Conservation (phyloP, 768 basidiomycete genomes). For the Leccinum sublutescens region DNA sequence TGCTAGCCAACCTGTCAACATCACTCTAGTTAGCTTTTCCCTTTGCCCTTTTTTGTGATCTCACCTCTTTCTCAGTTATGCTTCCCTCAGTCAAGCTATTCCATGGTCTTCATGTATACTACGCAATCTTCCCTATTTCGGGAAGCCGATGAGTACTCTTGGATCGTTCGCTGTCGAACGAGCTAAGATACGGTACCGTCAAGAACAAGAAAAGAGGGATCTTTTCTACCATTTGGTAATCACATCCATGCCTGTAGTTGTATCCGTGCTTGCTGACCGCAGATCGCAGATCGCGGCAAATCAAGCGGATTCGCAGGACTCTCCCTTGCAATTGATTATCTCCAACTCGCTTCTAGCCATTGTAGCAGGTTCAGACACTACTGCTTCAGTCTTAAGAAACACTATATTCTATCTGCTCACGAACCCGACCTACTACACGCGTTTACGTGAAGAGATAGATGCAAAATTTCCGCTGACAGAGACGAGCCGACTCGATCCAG, state of each 20-base stretch:
- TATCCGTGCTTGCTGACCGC: not conserved
- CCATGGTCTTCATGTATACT: conserved; percentile 28
- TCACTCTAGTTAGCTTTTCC: conserved; percentile 28
- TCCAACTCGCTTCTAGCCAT: conserved; percentile 40
- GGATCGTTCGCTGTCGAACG: conserved; percentile 28
- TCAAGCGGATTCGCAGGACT: conserved; percentile 24
- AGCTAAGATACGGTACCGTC: conserved; percentile 22
- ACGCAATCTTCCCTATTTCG: conserved; percentile 31
- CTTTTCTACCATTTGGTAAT: conserved; percentile 46
- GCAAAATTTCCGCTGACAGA: conserved; percentile 18
- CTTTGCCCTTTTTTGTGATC: not conserved
- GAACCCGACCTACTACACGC: conserved; percentile 36
- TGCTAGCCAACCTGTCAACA: conserved; percentile 30
- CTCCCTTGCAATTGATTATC: conserved; percentile 29
- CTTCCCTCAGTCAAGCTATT: conserved; percentile 12
- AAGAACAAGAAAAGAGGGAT: conserved; percentile 23
- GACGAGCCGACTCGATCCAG: conserved; percentile 13
- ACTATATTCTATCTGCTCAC: conserved; percentile 40
- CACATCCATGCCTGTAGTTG: not conserved
- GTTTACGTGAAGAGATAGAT: conserved; percentile 44
- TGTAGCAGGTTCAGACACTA: conserved; percentile 51
- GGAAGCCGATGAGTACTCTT: conserved; percentile 27
- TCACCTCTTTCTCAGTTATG: conserved; percentile 14
- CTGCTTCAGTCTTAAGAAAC: conserved; percentile 38
- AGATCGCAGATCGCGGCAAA: conserved; percentile 27